Evolutionary conservation across 305 asterid genomes (phyloP), one percentile per base, ranked within the genome.

Genomic region (Fraxinus albicans): DNA sequence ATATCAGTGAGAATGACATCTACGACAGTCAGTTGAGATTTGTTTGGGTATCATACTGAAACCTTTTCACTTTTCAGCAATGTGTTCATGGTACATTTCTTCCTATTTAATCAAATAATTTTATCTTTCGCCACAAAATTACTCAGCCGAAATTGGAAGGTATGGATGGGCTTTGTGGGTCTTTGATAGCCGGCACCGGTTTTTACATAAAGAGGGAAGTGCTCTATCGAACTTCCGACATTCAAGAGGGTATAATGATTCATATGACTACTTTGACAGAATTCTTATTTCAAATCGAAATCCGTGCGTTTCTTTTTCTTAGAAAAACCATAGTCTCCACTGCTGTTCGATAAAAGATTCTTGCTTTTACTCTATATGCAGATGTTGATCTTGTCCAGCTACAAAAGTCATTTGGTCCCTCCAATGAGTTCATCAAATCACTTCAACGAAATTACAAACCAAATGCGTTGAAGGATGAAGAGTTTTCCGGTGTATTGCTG

Each of bases 121-220:
- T 13, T 75, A 79, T 55, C 25, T 17, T 65, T 73, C 69, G 1
- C 21, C n/a, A 12, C 55, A 47, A 12, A 12, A 47, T 47, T 40
- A 40, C 13, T 12, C 55, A 47, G 55, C n/a, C 55, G n/a, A 44
- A 10, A 47, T 0, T 47, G 0, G 55, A 47, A 47, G 55, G 97
- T 47, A 34, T 86, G 29, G 91, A 92, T 77, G 94, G 95, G 58
- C 80, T 91, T n/a, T 38, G 83, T 44, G 98, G 97, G 47, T 92
- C 97, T 8, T 3, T 87, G 2, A n/a, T 93, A 29, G 60, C 91
- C 0, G 96, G 95, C 27, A 85, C 93, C 2, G 69, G 93, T 60
- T 91, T 93, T 69, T 93, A 89, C 85, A 89, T 93, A 1, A 92
- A 86, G 86, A 89, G 95, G 83, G 87, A 88, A 29, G 92, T 92